Conservation (phyloP, 345 rosid species). For the Citrus inodora region DNA sequence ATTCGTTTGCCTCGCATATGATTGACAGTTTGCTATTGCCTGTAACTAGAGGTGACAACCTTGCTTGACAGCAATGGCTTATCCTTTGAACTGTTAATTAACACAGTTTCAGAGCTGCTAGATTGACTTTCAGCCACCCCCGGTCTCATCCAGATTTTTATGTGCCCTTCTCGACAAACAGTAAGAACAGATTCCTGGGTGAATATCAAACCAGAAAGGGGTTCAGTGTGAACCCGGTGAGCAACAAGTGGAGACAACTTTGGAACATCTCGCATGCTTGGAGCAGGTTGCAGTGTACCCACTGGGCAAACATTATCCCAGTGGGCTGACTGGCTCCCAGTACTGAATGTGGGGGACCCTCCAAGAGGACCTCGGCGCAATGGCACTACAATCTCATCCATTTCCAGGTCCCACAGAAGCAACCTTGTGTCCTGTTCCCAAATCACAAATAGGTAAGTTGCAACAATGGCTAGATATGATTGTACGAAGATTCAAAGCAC, state of each 20-base stretch:
- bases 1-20: constrained; percentile 13
- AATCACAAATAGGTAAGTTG: constrained; percentile 6
- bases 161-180: constrained; percentile 89
- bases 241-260: constrained; percentile 86
- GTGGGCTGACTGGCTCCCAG: constrained; percentile 98
- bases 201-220: constrained; percentile 87
- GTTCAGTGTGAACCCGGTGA: constrained; percentile 91
- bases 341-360: constrained; percentile 92
- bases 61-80: constrained; percentile 57
- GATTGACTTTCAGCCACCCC: constrained; percentile 56
- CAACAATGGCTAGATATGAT: background rate
- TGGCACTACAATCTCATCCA: constrained; percentile 99
- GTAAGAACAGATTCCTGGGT: constrained; percentile 88
- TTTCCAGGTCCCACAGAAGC: constrained; percentile 95
- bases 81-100: constrained; percentile 65
- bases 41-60: constrained; percentile 56
- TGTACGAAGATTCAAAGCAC: background rate
- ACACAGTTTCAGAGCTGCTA: constrained; percentile 47
- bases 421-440: constrained; percentile 81
- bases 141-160: constrained; percentile 96
- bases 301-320: constrained; percentile 83
- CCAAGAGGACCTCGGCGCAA: constrained; percentile 81
- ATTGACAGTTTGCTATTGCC: constrained; percentile 48
- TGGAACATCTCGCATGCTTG: constrained; percentile 88
- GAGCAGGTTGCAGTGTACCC: constrained; percentile 92